Base-by-base conservation (phyloP, 2,329 filamentous ascomycete genomes). In the Colletotrichum musicola region DNA sequence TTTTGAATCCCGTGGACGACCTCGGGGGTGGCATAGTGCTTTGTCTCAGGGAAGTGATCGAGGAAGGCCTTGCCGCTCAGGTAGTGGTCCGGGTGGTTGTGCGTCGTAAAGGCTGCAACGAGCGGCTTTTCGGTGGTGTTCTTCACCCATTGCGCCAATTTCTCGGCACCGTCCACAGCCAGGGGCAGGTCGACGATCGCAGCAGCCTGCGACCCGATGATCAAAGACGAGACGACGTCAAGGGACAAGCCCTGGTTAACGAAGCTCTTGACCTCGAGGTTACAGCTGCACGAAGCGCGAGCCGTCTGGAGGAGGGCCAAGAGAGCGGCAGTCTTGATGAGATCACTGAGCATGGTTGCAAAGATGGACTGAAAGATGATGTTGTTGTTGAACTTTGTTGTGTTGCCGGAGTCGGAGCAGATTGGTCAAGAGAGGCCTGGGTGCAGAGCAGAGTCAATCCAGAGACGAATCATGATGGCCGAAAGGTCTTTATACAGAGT, bases 71-170 rank as follows among this genome's bases (percentile, higher is more conserved):
- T 60, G 4, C 67, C 67, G 14, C 67, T 66, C 27, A 66, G 62
- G 16, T 69, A 62, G 27, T 69, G 67, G 16, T 69, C 67, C 1
- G 67, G 57, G 27, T 69, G 62, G 9, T 14, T 22, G 25, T 69
- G 67, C 0, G 62, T 62, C 1, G 57, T 58, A 13, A 69, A 69
- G 13, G 62, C 62, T 0, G 62, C 62, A 6, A 66, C 35, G 4
- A 69, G 56, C 3, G 67, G 67, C 27, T 69, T 69, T 6, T 69
- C 62, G 2, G 62, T 69, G 10, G 57, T 65, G 20, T 62, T 65
- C 16, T 46, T 53, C 2, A 69, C 67, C 67, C 62, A 66, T 13
- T 9, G 57, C 2, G 57, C 62, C 16, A 69, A 27, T 3, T 13
- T 4, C 3, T 20, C 18, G 18, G 62, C 67, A 13, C 62, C 50